Base-by-base conservation (phyloP, 2,329 filamentous ascomycete genomes). In the Metarhizium brunneum region DNA sequence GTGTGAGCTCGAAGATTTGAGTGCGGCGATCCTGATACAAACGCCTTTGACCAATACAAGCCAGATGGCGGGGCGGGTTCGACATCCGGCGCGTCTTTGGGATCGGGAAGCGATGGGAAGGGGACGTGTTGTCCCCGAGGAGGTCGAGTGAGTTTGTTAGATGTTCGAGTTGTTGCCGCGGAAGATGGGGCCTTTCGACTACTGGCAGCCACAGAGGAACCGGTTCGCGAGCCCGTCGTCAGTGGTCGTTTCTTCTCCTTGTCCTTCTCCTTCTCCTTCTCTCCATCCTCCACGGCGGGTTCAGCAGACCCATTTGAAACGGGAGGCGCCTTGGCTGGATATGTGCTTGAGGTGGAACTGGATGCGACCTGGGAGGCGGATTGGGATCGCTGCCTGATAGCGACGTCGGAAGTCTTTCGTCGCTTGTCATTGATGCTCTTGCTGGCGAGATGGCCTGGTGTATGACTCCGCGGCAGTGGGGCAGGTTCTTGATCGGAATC, bases 1-100 rank as follows among this genome's bases (percentile, higher is more conserved):
- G 84, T 87, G 68, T 88, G 85, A 16, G 85, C 85, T 55, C 85
- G 78, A 56, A 87, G 70, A 29, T 81, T 77, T 16, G 81, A 80
- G 64, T 84, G 83, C 43, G 82, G 72, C 30, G 76, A 73, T 30
- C 85, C 85, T 2, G 84, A 86, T n/a, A 81, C 76, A 7, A 80
- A 81, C 10, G 84, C 84, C 40, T 76, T 78, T 54, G 83, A 86
- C 84, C 85, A 87, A 71, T 88, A 88, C 84, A 88, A 87, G 63
- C 84, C 85, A 51, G 82, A 85, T 18, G 85, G 80, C 30, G 85
- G 85, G 16, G 85, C 83, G 3, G 79, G 74, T 10, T 78, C 74
- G 18, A 87, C 83, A 56, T 86, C 79, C 6, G 82, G 78, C 1
- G 80, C 80, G 30, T 77, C 78, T 49, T 72, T 72, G 11, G 80